A percentile compares a stretch with the other conserved stretches of the same genome.
phyloP scores from a whole-genome alignment of 805 yeast genomes.

The Zygotorulaspora danielsina region DNA sequence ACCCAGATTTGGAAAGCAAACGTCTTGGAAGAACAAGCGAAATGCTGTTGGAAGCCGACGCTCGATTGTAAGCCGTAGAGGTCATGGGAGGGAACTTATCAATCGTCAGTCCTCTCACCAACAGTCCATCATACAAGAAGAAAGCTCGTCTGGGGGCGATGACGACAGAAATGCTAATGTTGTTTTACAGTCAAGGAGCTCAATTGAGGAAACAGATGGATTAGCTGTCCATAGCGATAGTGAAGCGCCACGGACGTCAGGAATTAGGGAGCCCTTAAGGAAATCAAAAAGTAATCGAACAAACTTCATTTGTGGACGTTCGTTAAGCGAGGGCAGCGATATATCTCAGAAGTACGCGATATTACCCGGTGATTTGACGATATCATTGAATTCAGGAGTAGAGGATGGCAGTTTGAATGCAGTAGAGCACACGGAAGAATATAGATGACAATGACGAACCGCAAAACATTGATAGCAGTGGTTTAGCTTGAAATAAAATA shows the following conservation, averaged over 20 bases:
- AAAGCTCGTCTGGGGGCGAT: conserved; percentile 25
- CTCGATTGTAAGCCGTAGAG: conserved; percentile 21
- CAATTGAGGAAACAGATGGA: conserved; percentile 8
- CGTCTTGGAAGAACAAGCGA: conserved; percentile 17
- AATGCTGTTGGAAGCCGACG: conserved; percentile 16
- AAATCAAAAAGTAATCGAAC: neutral
- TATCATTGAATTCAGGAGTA: conserved; percentile 14
- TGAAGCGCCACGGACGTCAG: conserved; percentile 8
- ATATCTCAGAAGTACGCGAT: conserved; percentile 19
- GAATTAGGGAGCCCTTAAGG: conserved; percentile 6
- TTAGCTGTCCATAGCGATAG: conserved; percentile 14
- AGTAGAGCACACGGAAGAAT: too few relatives aligned
- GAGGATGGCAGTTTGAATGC: conserved; percentile 21
- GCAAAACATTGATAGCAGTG: too few relatives aligned
- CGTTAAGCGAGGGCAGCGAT: conserved; percentile 21
- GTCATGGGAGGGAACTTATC: conserved; percentile 22
- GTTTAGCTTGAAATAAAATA: too few relatives aligned
- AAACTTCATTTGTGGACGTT: conserved; percentile 5
- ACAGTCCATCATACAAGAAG: conserved; percentile 34
- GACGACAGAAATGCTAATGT: conserved; percentile 10
- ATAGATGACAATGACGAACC: too few relatives aligned
- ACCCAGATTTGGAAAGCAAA: conserved; percentile 24
- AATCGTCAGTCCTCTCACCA: conserved; percentile 19
- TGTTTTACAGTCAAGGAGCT: neutral
- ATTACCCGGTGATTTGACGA: conserved; percentile 15